phyloP scores from a whole-genome alignment of 768 basidiomycete species.

The Leccinum fibrillosum region DNA sequence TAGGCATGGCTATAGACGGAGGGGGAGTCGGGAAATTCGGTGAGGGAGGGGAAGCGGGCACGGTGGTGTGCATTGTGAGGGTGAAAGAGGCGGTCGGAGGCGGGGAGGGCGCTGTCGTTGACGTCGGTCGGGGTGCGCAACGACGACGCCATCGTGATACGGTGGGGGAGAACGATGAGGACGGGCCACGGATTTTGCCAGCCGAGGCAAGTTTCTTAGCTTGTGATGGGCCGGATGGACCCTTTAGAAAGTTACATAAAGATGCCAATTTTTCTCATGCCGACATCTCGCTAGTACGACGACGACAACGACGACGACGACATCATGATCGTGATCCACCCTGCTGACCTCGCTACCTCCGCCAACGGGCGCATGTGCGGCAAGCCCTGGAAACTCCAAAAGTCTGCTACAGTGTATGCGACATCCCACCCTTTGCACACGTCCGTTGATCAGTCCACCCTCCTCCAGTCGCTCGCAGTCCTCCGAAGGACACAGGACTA shows the following conservation, averaged over 20 bases:
- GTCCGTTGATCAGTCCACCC: slow-evolving; percentile 2
- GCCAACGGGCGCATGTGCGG: slow-evolving; percentile 66
- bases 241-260: slow-evolving; percentile 24
- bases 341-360: slow-evolving; percentile 48
- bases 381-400: slow-evolving; percentile 61
- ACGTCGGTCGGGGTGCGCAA: slow-evolving; percentile 25
- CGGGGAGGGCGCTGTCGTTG: slow-evolving; percentile 29
- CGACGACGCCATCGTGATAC: slow-evolving; percentile 42
- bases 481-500: slow-evolving; percentile 61
- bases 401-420: slow-evolving; percentile 50
- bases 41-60: slow-evolving; percentile 51
- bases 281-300: neutral
- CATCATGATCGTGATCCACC: neutral
- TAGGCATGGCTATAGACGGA: slow-evolving; percentile 64
- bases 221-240: neutral
- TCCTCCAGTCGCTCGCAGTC: slow-evolving; percentile 62
- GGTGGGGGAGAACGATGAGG: neutral
- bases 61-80: slow-evolving; percentile 35
- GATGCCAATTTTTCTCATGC: slow-evolving; percentile 19
- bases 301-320: neutral
- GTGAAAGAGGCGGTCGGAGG: slow-evolving; percentile 47
- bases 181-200: slow-evolving; percentile 2
- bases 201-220: neutral
- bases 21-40: slow-evolving; percentile 63
- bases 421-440: neutral